Percentiles rank a stretch among this genome's conserved stretches.
These are phyloP conservation scores for Ceratocystiopsis sp. DNA, from an alignment of 2,329 filamentous ascomycete genomes.

Conservation along the genomic window DNA sequence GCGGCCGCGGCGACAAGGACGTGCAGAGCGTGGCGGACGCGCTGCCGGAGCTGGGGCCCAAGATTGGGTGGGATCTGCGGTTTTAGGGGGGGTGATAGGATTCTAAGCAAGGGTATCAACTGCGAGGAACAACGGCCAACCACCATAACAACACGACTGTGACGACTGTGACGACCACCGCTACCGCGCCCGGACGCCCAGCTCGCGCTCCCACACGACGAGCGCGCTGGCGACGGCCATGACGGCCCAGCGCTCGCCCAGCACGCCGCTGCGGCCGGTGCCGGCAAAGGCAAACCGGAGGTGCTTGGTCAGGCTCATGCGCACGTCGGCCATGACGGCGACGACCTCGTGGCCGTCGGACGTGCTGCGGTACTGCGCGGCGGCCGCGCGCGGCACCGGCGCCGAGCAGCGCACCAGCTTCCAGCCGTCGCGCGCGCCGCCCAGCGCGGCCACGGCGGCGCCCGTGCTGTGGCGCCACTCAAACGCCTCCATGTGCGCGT, in stretches of 20 bases:
- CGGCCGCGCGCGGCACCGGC: conserved; percentile 1
- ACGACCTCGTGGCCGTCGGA: conserved; percentile 25
- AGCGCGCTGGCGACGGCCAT: conserved; percentile 24
- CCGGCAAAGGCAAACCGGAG: conserved; percentile 24
- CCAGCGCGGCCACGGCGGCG: conserved; percentile 17
- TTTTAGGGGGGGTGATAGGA: conserved; percentile 31
- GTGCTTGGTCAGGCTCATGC: conserved; percentile 18
- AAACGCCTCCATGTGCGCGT: conserved; percentile 18
- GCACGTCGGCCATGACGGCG: conserved; percentile 20
- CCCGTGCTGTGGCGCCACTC: conserved; percentile 25
- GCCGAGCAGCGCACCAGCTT: conserved; percentile 21
- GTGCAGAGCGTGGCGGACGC: conserved; percentile 96
- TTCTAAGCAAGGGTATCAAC: no score
- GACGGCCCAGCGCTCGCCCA: conserved; percentile 25
- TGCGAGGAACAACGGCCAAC: no score
- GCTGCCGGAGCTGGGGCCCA: conserved; percentile 69
- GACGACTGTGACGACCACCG: no score
- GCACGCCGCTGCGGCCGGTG: conserved; percentile 19
- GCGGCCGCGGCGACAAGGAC: conserved; percentile 91
- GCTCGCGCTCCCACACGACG: conserved; percentile 13
- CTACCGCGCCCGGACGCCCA: no score
- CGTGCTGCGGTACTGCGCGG: conserved; percentile 9
- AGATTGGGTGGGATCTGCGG: conserved; percentile 61
- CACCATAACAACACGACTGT: no score
- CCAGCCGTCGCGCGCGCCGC: conserved; percentile 18